phyloP scores from a whole-genome alignment of 139 green algal genomes.

The Chlamydomonas incerta region DNA sequence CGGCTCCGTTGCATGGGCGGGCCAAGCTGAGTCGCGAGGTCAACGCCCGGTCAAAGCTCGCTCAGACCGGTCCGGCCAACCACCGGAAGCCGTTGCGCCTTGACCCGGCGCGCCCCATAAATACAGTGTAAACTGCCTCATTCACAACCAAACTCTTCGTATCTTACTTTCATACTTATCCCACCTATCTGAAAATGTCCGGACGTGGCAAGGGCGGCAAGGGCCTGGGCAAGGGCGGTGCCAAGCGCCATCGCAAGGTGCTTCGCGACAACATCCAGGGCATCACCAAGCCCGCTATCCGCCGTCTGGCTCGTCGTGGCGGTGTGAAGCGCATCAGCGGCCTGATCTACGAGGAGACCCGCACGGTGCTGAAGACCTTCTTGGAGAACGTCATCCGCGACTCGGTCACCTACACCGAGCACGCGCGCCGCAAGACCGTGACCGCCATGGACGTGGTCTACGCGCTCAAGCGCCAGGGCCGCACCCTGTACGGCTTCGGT shows the following conservation, averaged over 20 bases:
- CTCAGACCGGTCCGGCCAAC: too few relatives aligned
- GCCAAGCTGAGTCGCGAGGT: too few relatives aligned
- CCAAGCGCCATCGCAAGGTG: constrained; percentile 94
- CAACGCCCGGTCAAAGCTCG: too few relatives aligned
- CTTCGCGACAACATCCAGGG: constrained; percentile 94
- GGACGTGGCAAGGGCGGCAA: constrained; percentile 89
- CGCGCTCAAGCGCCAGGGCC: constrained; percentile 73
- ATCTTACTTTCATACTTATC: too few relatives aligned
- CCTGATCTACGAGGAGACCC: constrained; percentile 93
- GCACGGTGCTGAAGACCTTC: constrained; percentile 91
- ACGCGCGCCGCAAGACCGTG: constrained; percentile 96
- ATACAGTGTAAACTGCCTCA: too few relatives aligned
- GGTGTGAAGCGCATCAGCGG: constrained; percentile 88
- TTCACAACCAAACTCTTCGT: too few relatives aligned
- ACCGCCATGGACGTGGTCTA: constrained; percentile 97
- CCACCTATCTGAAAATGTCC: background rate
- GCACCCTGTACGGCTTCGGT: constrained; percentile 47
- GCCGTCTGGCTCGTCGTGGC: constrained; percentile 85
- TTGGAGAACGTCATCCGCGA: constrained; percentile 94
- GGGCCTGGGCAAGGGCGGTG: constrained; percentile 89
- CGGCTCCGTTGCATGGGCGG: too few relatives aligned
- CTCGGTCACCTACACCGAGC: constrained; percentile 98
- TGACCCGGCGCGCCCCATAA: too few relatives aligned
- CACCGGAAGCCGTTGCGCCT: too few relatives aligned
- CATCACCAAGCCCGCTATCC: constrained; percentile 95